Conservation (phyloP, 495 filamentous ascomycete species). For the Jackrogersella multiformis region DNA sequence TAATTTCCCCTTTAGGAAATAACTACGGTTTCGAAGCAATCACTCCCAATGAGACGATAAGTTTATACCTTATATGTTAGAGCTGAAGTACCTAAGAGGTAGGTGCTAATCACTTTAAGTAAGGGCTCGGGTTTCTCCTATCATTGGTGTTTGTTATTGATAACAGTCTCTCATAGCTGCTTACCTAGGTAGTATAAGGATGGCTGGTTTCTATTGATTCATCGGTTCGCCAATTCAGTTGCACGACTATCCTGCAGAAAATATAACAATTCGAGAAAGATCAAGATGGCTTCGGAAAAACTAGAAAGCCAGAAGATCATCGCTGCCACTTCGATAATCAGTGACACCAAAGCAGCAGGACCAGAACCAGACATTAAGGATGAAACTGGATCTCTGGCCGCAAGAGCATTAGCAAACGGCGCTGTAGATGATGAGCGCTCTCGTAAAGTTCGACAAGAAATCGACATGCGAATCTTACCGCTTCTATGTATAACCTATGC, state of each 20-base stretch:
- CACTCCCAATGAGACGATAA: not conserved
- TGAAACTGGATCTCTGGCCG: conserved; percentile 21
- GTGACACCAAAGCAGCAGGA: conserved; percentile 9
- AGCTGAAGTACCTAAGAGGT: too few relatives aligned
- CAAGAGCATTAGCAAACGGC: conserved; percentile 32
- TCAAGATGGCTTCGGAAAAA: conserved; percentile 17
- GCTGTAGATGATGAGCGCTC: conserved; percentile 31
- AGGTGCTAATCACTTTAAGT: too few relatives aligned
- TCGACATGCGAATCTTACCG: conserved; percentile 42
- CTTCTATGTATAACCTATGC: conserved; percentile 36
- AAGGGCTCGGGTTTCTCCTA: too few relatives aligned
- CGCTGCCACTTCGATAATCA: not conserved
- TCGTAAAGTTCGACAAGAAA: conserved; percentile 37
- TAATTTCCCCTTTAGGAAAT: conserved; percentile 15
- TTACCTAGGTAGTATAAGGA: too few relatives aligned
- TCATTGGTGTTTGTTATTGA: too few relatives aligned
- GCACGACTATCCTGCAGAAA: too few relatives aligned
- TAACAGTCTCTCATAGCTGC: too few relatives aligned
- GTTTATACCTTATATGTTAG: not conserved
- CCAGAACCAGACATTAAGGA: conserved; percentile 20
- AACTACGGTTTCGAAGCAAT: conserved; percentile 10
- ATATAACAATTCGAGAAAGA: too few relatives aligned
- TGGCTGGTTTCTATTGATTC: too few relatives aligned
- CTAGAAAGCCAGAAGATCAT: not conserved
- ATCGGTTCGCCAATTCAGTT: too few relatives aligned